Evolutionary conservation across 345 rosid genomes (phyloP).

Genomic region (Salix dunnii): DNA sequence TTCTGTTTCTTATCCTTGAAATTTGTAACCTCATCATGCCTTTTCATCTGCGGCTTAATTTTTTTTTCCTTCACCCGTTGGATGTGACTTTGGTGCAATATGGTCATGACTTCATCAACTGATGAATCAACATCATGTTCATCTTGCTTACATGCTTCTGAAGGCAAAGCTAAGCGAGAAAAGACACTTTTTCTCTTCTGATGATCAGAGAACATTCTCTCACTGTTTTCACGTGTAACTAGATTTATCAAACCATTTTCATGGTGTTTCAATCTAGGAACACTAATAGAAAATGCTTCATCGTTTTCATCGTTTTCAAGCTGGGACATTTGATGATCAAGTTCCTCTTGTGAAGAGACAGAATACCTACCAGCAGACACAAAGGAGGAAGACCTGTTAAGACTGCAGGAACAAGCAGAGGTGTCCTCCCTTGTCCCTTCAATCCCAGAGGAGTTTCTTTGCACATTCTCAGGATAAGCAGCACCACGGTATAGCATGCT

Average conservation of each 20-base stretch:
- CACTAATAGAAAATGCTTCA: constrained; percentile 20
- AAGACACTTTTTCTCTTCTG: constrained; percentile 49
- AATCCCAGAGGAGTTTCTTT: constrained; percentile 13
- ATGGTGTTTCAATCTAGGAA: constrained; percentile 16
- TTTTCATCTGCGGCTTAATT: constrained; percentile 2
- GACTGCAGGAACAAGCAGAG: constrained; percentile 17
- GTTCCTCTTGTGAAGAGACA: constrained; percentile 16
- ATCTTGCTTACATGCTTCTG: constrained; percentile 14
- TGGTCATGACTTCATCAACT: constrained; percentile 48
- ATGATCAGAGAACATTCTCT: background rate
- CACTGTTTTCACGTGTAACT: background rate
- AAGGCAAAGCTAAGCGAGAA: constrained; percentile 41
- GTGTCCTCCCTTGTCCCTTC: constrained; percentile 20
- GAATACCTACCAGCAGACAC: constrained; percentile 10
- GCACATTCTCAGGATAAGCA: constrained; percentile 18
- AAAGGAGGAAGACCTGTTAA: constrained; percentile 30
- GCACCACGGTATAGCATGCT: constrained; percentile 2
- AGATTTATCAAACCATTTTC: background rate
- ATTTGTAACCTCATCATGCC: constrained; percentile 4
- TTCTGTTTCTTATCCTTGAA: constrained; percentile 20
- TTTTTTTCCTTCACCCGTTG: constrained; percentile 30
- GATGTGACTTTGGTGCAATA: constrained; percentile 24
- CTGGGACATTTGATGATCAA: constrained; percentile 11
- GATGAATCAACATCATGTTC: constrained; percentile 26
- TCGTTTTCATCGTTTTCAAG: constrained; percentile 14